Conservation (phyloP, 2,329 filamentous ascomycete genomes). For the Dactylella cylindrospora region DNA sequence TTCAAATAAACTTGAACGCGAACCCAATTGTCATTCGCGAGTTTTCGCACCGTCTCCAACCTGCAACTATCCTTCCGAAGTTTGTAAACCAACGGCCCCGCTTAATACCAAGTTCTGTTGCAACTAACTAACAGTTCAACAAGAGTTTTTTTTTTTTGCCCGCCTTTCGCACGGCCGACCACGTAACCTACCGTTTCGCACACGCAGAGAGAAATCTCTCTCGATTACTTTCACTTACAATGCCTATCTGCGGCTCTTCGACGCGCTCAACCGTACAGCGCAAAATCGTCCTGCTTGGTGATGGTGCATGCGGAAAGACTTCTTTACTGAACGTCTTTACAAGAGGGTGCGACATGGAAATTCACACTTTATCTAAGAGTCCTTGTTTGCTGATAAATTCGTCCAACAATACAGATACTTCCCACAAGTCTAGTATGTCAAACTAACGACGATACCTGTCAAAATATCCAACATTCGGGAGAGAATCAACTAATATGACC, state of each 20-base stretch:
- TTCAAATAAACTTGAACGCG: no score
- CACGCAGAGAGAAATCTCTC: no score
- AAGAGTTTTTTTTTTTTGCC: no score
- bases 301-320: slow-evolving; percentile 96
- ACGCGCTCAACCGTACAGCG: slow-evolving; percentile 73
- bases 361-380: slow-evolving; percentile 8
- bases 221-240: no score
- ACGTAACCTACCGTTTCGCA: no score
- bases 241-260: slow-evolving; percentile 65
- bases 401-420: slow-evolving; percentile 68
- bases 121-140: no score
- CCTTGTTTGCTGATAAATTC: slow-evolving; percentile 31
- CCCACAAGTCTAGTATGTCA: slow-evolving; percentile 80
- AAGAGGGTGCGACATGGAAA: slow-evolving; percentile 68
- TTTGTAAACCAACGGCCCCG: no score
- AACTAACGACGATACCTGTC: slow-evolving; percentile 46
- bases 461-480: slow-evolving; percentile 6
- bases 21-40: no score
- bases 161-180: no score
- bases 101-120: no score
- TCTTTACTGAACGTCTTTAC: slow-evolving; percentile 98
- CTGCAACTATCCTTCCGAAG: no score
- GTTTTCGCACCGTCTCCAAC: no score
- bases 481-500: slow-evolving; percentile 17
- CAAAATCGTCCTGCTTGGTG: slow-evolving; percentile 84